phyloP scores from a whole-genome alignment of 768 basidiomycete species.

The Psilocybe azurescens region DNA sequence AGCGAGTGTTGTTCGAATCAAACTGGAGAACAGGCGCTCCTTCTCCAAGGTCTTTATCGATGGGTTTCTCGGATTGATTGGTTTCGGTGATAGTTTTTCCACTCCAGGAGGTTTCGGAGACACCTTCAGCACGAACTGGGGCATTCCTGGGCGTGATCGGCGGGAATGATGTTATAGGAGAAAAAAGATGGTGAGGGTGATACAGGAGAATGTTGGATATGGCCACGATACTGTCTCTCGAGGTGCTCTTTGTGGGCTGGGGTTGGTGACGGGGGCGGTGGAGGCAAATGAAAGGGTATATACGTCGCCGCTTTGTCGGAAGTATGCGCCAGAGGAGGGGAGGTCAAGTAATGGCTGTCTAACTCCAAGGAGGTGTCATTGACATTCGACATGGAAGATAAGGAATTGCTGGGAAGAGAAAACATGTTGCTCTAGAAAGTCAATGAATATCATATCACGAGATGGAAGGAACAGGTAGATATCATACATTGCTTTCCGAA shows the following conservation, averaged over 20 bases:
- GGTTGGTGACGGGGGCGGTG: slow-evolving; percentile 26
- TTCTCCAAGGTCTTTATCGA: not conserved
- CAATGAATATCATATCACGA: not conserved
- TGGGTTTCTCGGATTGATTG: not conserved
- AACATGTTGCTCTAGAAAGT: slow-evolving; percentile 5
- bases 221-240: slow-evolving; percentile 13
- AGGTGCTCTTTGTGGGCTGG: slow-evolving; percentile 18
- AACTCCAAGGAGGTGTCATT: slow-evolving; percentile 13
- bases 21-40: slow-evolving; percentile 8
- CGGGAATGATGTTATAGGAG: not conserved
- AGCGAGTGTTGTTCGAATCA: slow-evolving; percentile 30
- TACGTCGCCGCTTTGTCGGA: slow-evolving; percentile 13
- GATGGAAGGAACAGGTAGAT: not conserved
- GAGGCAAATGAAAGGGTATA: slow-evolving; percentile 21
- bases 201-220: slow-evolving; percentile 14
- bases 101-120: not conserved
- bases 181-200: slow-evolving; percentile 21
- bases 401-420: slow-evolving; percentile 11
- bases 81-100: not conserved
- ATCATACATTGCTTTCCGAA: slow-evolving; percentile 12
- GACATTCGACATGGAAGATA: slow-evolving; percentile 7
- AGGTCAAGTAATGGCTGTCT: slow-evolving; percentile 16
- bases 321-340: slow-evolving; percentile 20
- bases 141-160: not conserved
- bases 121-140: not conserved